These are phyloP conservation scores for Jimgerdemannia flammicorona DNA, from an alignment of 192 early-diverging fungal genomes.

Conservation along the genomic window DNA sequence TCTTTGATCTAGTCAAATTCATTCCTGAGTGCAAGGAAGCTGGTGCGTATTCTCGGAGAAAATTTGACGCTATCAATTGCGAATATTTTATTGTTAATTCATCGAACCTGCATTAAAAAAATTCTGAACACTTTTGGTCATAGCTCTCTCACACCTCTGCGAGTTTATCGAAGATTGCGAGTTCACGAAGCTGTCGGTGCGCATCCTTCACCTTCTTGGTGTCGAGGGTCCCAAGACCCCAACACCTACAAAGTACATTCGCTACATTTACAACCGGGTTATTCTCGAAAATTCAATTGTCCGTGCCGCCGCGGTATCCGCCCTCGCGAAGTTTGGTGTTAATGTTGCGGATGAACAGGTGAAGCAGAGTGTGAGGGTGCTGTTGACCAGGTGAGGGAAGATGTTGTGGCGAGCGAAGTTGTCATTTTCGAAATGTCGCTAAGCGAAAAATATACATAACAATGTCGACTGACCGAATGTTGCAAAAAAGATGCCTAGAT, in stretches of 20 bases:
- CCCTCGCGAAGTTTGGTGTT: conserved; percentile 91
- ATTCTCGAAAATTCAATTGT: conserved; percentile 97
- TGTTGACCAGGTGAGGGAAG: conserved; percentile 59
- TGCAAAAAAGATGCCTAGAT: conserved; percentile 76
- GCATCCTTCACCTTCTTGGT: conserved; percentile 92
- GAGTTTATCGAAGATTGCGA: conserved; percentile 99
- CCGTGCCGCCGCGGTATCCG: conserved; percentile 92
- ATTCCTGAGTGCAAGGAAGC: conserved; percentile 93
- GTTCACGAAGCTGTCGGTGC: conserved; percentile 97
- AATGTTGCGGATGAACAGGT: conserved; percentile 66
- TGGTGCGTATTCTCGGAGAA: conserved; percentile 36
- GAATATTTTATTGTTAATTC: not conserved
- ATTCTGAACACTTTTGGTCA: conserved; percentile 1
- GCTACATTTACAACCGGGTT: conserved; percentile 99
- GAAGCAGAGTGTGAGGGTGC: conserved; percentile 73
- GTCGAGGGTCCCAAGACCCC: conserved; percentile 88
- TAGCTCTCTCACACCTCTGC: conserved; percentile 91
- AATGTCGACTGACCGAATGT: too few relatives aligned
- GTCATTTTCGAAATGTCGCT: not conserved
- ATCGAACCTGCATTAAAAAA: not conserved
- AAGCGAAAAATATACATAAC: not conserved
- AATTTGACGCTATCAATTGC: not conserved
- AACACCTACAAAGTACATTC: conserved; percentile 93
- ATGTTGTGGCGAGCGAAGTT: conserved; percentile 9
- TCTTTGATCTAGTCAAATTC: conserved; percentile 91